Evolutionary conservation across 768 basidiomycete species (phyloP), one percentile per base, ranked within the genome.

Genomic region (Asterophora parasitica): DNA sequence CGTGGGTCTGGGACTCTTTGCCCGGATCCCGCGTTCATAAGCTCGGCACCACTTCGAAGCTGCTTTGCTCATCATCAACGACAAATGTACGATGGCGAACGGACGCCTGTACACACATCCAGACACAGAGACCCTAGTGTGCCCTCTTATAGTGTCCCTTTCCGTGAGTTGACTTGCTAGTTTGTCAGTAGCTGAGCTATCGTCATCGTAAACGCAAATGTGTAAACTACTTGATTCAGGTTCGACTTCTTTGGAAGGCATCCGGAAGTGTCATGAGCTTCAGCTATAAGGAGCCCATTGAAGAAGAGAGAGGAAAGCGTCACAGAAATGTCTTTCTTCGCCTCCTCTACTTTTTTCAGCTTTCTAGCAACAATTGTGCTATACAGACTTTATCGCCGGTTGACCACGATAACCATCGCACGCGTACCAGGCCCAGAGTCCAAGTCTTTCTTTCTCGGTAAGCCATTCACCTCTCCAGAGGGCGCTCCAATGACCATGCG

Each of bases 391-490:
- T 57, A 73, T 63, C 57, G 54, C 48, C 48, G 60, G 61, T 42
- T 58, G 61, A 52, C 63, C 52, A 48, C 72, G 48, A 54, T 66
- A 53, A 60, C 65, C 39, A 54, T 71, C 58, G 52, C 69, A 9
- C 62, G 61, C 44, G 51, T 66, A 28, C 67, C 58, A 52, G 72
- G 64, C 42, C 72, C 67, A 11, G 56, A 48, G 59, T 69, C 62
- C 51, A 65, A 58, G 50, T 69, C 49, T 49, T 79, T 53, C 70
- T 61, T 57, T 58, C 70, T 53, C 63, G 79, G 56, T 78, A 50
- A 1, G 15, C 17, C n/a, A 10, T 19, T 7, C 13, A 11, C n/a
- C 7, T 2, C 10, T 19, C 16, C 38, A 41, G 37, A 15, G 15
- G n/a, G 49, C n/a, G 43, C 44, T 4, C 30, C 10, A 4, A 11